Conservation (phyloP, 2,329 filamentous ascomycete genomes). For the Fusarium sacchari region DNA sequence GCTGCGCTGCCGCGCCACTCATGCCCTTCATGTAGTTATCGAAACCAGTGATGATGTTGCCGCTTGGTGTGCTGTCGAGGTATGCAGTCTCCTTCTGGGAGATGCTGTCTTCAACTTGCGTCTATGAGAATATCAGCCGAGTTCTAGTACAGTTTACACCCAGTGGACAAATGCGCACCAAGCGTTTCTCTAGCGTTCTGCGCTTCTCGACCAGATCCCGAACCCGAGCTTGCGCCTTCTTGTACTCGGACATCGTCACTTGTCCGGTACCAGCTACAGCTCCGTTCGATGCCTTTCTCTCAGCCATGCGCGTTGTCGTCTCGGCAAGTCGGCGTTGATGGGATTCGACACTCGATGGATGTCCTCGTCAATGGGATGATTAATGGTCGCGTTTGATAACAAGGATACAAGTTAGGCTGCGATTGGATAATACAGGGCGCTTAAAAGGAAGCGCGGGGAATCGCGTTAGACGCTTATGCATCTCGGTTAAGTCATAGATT, state of each 20-base stretch:
- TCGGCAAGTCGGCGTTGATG: not conserved
- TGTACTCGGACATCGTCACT: slow-evolving; percentile 58
- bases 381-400: slow-evolving; percentile 7
- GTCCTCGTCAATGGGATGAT: not conserved
- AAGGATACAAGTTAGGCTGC: slow-evolving; percentile 8
- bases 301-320: slow-evolving; percentile 46
- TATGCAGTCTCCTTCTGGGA: slow-evolving; percentile 86
- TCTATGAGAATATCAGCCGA: slow-evolving; percentile 42
- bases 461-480: slow-evolving; percentile 6
- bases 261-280: slow-evolving; percentile 43
- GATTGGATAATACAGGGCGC: slow-evolving; percentile 20
- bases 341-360: not conserved
- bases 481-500: not conserved
- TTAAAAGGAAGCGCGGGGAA: not conserved
- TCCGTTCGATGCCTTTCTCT: slow-evolving; percentile 44
- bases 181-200: slow-evolving; percentile 50
- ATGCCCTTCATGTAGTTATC: slow-evolving; percentile 97
- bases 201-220: slow-evolving; percentile 59
- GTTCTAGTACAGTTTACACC: slow-evolving; percentile 45
- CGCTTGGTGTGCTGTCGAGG: slow-evolving; percentile 86
- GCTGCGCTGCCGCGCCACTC: slow-evolving; percentile 68
- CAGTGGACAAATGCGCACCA: slow-evolving; percentile 45
- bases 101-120: slow-evolving; percentile 78
- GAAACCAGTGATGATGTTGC: slow-evolving; percentile 97
- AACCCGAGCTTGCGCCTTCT: slow-evolving; percentile 60